Evolutionary conservation across 495 filamentous ascomycete genomes (phyloP).

Genomic region (Penicillium coprophilum): DNA sequence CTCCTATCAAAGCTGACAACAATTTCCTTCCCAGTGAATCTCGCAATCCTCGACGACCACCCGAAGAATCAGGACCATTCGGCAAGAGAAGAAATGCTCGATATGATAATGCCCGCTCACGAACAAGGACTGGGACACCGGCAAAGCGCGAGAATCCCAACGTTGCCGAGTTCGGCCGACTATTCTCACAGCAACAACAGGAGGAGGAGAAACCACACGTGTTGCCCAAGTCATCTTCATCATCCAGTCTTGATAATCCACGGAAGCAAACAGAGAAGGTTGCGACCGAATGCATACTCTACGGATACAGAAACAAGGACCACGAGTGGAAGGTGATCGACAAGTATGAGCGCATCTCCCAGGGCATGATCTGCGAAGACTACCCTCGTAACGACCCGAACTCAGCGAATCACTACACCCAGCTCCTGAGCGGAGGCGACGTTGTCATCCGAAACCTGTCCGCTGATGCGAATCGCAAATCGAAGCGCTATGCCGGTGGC

Average conservation of each 20-base stretch:
- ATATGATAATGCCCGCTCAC: slow-evolving; percentile 51
- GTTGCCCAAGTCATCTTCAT: slow-evolving; percentile 44
- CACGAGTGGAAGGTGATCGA: slow-evolving; percentile 82
- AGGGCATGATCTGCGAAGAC: slow-evolving; percentile 82
- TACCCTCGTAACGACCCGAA: slow-evolving; percentile 67
- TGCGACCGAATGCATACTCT: slow-evolving; percentile 79
- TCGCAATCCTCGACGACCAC: slow-evolving; percentile 50
- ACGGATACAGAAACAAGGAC: slow-evolving; percentile 70
- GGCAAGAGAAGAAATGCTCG: slow-evolving; percentile 54
- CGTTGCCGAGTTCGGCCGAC: slow-evolving; percentile 50
- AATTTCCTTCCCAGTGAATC: slow-evolving; percentile 35
- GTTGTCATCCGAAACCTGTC: slow-evolving; percentile 64
- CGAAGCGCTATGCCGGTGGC: slow-evolving; percentile 73
- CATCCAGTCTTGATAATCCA: slow-evolving; percentile 42
- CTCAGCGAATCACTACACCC: slow-evolving; percentile 52
- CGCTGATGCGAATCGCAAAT: slow-evolving; percentile 67
- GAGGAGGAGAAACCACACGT: slow-evolving; percentile 39
- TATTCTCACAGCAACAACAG: slow-evolving; percentile 48
- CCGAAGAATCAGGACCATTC: slow-evolving; percentile 64
- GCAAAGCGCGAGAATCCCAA: slow-evolving; percentile 59
- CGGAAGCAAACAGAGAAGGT: slow-evolving; percentile 52
- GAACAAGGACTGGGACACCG: slow-evolving; percentile 59
- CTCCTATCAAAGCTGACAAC: slow-evolving; percentile 6
- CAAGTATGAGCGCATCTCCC: slow-evolving; percentile 73
- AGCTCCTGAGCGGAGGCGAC: slow-evolving; percentile 61